Conservation (phyloP, 2,329 filamentous ascomycete species). For the Pseudocercospora musae region DNA sequence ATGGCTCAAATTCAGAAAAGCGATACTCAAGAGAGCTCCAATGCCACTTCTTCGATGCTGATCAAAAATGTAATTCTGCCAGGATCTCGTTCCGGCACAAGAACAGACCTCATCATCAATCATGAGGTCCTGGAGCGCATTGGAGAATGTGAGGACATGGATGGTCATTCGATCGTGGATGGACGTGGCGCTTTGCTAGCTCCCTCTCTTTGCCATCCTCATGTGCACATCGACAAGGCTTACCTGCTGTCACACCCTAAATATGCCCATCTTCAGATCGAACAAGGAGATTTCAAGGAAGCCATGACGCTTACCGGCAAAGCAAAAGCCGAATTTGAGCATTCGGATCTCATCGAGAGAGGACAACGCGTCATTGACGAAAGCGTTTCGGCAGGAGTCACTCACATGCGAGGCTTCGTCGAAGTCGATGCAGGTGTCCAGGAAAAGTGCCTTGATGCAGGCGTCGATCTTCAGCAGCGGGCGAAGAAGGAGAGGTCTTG, state of each 20-base stretch:
- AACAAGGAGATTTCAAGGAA: slow-evolving; percentile 62
- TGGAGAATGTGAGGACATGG: background rate
- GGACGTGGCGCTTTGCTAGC: slow-evolving; percentile 43
- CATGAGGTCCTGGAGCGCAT: slow-evolving; percentile 6
- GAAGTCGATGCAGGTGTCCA: slow-evolving; percentile 64
- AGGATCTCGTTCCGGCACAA: background rate
- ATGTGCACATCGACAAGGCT: slow-evolving; percentile 69
- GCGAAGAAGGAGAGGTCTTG: slow-evolving; percentile 52
- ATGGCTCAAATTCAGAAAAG: slow-evolving; percentile 30
- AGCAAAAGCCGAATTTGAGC: slow-evolving; percentile 63
- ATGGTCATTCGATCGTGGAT: slow-evolving; percentile 35
- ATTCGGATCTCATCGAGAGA: slow-evolving; percentile 60
- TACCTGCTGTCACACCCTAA: slow-evolving; percentile 58
- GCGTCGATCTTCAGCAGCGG: slow-evolving; percentile 51
- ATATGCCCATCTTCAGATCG: slow-evolving; percentile 59
- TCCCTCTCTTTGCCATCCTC: slow-evolving; percentile 65
- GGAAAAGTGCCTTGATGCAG: slow-evolving; percentile 56
- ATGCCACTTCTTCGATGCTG: background rate
- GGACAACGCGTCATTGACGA: slow-evolving; percentile 65
- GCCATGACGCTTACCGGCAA: slow-evolving; percentile 57
- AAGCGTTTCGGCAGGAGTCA: slow-evolving; percentile 62
- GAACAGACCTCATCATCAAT: slow-evolving; percentile 17
- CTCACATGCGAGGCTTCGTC: slow-evolving; percentile 67
- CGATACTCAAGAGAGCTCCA: background rate
- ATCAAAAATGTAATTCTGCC: slow-evolving; percentile 17